Evolutionary conservation across 2,329 filamentous ascomycete genomes (phyloP), one percentile per base, ranked within the genome.

Genomic region (Fusarium sp.): DNA sequence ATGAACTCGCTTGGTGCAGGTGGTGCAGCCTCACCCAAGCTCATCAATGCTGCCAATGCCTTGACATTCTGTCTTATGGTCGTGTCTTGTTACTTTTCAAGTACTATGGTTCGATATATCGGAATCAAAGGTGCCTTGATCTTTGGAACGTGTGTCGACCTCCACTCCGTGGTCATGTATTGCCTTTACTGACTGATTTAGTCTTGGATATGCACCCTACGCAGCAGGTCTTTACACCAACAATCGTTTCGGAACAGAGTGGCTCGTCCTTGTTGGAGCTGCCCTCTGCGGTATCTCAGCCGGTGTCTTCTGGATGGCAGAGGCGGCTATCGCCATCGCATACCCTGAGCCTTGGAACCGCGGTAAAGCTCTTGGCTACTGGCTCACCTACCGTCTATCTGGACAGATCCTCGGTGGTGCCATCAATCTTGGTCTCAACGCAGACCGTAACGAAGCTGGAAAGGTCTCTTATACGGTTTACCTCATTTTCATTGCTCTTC

Each of bases 1-100:
- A 92, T 93, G 90, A 93, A 93, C 81, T 90, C 87, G 0, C 85
- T 93, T 1, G 91, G 91, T 13, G 92, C 90, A 2, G 92, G 91
- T 52, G 92, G 92, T 6, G 85, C 88, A 33, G 85, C 89, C 69
- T 85, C 85, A 12, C 91, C 91, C 0, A 86, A 89, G 73, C 84
- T 93, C 3, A 89, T 93, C 53, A 93, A 93, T 73, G 86, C 89
- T 0, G 91, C 90, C 17, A 94, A 94, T 71, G 88, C 91, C 0
- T 78, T 93, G 41, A 92, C 91, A 0, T 93, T 93, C 76, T 89
- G 89, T 49, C 84, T 93, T 11, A 93, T 93, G 91, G 89, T 93
- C 0, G 75, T 93, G 0, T 91, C 90, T 1, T 93, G 91, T 76
- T 89, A 86, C 75, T 87, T 93, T 50, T 88, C 88, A 0, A 90